Conservation (phyloP, 176 grass and related monocot genomes). For the Cocos nucifera region DNA sequence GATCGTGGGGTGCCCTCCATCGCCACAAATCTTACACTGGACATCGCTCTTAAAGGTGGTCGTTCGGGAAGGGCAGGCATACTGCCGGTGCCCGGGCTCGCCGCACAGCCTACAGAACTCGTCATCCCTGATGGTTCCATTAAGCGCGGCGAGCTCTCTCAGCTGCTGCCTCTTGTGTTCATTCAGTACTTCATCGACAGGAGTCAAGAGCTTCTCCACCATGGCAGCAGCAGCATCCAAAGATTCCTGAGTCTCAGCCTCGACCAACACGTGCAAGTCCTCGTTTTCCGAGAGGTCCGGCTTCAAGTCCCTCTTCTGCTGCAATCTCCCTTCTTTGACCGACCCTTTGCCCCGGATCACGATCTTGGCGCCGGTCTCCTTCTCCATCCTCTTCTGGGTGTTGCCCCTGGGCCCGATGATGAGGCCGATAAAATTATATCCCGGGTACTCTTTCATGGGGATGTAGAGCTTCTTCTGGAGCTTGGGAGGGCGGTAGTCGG, state of each 20-base stretch:
- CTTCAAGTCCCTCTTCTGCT: slow-evolving; percentile 90
- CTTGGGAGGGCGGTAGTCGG: slow-evolving; percentile 87
- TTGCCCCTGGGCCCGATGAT: slow-evolving; percentile 83
- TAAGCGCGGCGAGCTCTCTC: slow-evolving; percentile 68
- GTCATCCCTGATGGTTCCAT: slow-evolving; percentile 93
- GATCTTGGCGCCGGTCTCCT: slow-evolving; percentile 93
- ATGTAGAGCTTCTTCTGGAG: slow-evolving; percentile 95
- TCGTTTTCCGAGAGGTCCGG: slow-evolving; percentile 92
- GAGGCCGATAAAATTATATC: slow-evolving; percentile 89
- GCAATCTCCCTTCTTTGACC: slow-evolving; percentile 82
- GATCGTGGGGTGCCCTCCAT: slow-evolving; percentile 90
- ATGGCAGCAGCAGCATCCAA: slow-evolving; percentile 79
- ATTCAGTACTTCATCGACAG: slow-evolving; percentile 90
- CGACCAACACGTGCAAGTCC: slow-evolving; percentile 87
- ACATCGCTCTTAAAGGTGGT: slow-evolving; percentile 87
- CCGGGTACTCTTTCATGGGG: slow-evolving; percentile 91
- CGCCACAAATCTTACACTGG: slow-evolving; percentile 83
- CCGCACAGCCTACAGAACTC: slow-evolving; percentile 89
- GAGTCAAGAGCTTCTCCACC: slow-evolving; percentile 93
- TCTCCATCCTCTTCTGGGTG: slow-evolving; percentile 98
- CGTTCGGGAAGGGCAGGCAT: slow-evolving; percentile 52
- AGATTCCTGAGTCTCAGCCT: slow-evolving; percentile 73
- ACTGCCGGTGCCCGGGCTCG: slow-evolving; percentile 82
- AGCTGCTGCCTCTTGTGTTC: slow-evolving; percentile 98
- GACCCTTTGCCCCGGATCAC: slow-evolving; percentile 90